Evolutionary conservation across 2,329 filamentous ascomycete genomes (phyloP).

Genomic region (Neophaeococcomyces aloes): DNA sequence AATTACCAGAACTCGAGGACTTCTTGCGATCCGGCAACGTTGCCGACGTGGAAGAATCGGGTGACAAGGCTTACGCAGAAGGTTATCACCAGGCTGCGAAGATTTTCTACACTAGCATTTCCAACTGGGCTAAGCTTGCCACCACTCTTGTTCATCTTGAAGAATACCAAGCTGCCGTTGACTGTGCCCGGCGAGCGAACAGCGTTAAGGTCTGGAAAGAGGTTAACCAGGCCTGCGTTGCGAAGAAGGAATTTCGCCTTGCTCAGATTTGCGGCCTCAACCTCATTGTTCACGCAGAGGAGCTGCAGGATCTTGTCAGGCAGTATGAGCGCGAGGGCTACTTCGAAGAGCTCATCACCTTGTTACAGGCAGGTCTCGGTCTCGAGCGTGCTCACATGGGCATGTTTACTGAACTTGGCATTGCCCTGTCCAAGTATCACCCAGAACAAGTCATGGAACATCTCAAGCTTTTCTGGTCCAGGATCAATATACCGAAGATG

Average conservation of each 20-base stretch:
- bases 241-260: constrained; percentile 97
- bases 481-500: constrained; percentile 97
- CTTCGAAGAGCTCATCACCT: constrained; percentile 92
- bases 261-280: constrained; percentile 98
- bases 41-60: constrained; percentile 88
- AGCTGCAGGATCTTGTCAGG: constrained; percentile 82
- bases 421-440: constrained; percentile 87
- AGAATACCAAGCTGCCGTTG: constrained; percentile 94
- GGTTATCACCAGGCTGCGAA: constrained; percentile 92
- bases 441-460: constrained; percentile 97
- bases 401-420: constrained; percentile 88
- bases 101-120: constrained; percentile 97
- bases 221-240: constrained; percentile 90
- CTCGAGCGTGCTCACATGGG: constrained; percentile 91
- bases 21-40: constrained; percentile 90
- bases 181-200: constrained; percentile 96
- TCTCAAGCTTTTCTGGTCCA: constrained; percentile 94
- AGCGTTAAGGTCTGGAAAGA: constrained; percentile 99
- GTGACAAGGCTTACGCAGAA: constrained; percentile 95
- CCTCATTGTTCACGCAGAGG: constrained; percentile 93
- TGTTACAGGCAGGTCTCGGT: constrained; percentile 89
- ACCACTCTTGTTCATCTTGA: constrained; percentile 94
- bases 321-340: constrained; percentile 96
- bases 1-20: constrained; percentile 87
- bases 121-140: constrained; percentile 98